These are phyloP conservation scores for Monilinia polystroma DNA, from an alignment of 2,329 filamentous ascomycete genomes.

Conservation along the genomic window DNA sequence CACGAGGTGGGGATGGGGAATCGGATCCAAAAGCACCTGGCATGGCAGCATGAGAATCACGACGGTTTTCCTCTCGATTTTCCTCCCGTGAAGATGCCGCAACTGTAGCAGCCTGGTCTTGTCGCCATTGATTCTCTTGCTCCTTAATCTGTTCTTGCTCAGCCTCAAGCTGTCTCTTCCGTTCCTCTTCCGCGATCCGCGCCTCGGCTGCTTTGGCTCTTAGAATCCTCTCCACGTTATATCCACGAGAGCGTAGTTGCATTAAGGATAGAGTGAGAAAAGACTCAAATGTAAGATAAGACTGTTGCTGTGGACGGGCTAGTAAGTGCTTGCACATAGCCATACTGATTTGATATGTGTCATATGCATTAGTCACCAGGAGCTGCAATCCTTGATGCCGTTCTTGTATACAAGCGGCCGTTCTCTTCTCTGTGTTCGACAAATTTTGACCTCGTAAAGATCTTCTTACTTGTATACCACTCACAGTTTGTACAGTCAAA, in stretches of 20 bases:
- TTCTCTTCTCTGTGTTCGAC: constrained; percentile 71
- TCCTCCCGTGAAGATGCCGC: constrained; percentile 28
- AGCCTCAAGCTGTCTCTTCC: constrained; percentile 69
- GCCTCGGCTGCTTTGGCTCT: constrained; percentile 84
- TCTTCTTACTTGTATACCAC: constrained; percentile 72
- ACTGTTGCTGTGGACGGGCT: constrained; percentile 79
- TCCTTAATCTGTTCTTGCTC: constrained; percentile 69
- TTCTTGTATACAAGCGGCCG: constrained; percentile 64
- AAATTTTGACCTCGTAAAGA: constrained; percentile 70
- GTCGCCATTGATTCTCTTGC: constrained; percentile 49
- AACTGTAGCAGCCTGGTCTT: constrained; percentile 28
- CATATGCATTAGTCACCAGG: constrained; percentile 68
- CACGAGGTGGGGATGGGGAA: constrained; percentile 51
- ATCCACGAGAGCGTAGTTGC: constrained; percentile 80
- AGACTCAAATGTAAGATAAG: constrained; percentile 86
- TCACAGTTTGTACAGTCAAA: constrained; percentile 73
- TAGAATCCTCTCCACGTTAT: constrained; percentile 94
- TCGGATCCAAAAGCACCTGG: constrained; percentile 69
- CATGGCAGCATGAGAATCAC: constrained; percentile 52
- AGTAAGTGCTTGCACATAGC: constrained; percentile 80
- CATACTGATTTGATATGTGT: constrained; percentile 90
- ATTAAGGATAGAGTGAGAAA: constrained; percentile 82
- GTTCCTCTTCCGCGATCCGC: constrained; percentile 79
- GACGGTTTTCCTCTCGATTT: constrained; percentile 41
- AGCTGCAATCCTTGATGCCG: constrained; percentile 59